These are phyloP conservation scores for Ettlia oleoabundans DNA, from an alignment of 139 green algal species.

Conservation along the genomic window DNA sequence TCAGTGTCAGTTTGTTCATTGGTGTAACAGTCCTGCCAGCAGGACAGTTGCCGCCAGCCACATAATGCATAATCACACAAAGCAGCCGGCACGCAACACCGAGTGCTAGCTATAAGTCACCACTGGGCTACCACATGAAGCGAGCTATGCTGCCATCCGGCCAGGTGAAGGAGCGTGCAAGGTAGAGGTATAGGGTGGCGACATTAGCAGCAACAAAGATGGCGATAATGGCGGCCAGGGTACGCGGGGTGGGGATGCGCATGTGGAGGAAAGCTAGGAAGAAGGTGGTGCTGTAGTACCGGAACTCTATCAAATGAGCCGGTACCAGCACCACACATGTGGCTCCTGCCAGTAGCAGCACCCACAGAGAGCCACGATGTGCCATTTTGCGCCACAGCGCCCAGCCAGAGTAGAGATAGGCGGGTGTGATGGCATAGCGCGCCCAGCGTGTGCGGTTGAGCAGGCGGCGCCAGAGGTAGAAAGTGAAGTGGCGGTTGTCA, in stretches of 20 bases:
- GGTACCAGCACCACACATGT: constrained; percentile 70
- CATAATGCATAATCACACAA: no score
- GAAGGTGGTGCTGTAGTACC: constrained; percentile 86
- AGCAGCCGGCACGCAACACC: no score
- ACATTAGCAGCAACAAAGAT: constrained; percentile 59
- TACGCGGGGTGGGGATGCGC: not conserved
- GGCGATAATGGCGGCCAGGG: constrained; percentile 3
- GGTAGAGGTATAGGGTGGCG: constrained; percentile 77
- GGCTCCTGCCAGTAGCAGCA: constrained; percentile 43
- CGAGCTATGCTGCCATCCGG: constrained; percentile 73
- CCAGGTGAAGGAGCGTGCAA: constrained; percentile 73
- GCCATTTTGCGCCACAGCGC: constrained; percentile 45
- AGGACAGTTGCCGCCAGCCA: no score
- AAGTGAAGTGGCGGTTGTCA: constrained; percentile 96
- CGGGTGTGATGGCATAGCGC: constrained; percentile 59
- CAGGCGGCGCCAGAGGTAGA: constrained; percentile 89
- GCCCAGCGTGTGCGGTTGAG: constrained; percentile 31
- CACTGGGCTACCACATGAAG: constrained; percentile 89
- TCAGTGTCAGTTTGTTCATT: no score
- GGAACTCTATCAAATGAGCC: constrained; percentile 86
- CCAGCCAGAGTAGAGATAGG: constrained; percentile 51
- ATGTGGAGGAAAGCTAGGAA: constrained; percentile 70
- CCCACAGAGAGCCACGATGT: constrained; percentile 45
- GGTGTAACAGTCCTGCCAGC: no score
- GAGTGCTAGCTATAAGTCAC: no score